Evolutionary conservation across 2,329 filamentous ascomycete species (phyloP), one percentile per base, ranked within the genome.

Genomic region (Colletotrichum godetiae): DNA sequence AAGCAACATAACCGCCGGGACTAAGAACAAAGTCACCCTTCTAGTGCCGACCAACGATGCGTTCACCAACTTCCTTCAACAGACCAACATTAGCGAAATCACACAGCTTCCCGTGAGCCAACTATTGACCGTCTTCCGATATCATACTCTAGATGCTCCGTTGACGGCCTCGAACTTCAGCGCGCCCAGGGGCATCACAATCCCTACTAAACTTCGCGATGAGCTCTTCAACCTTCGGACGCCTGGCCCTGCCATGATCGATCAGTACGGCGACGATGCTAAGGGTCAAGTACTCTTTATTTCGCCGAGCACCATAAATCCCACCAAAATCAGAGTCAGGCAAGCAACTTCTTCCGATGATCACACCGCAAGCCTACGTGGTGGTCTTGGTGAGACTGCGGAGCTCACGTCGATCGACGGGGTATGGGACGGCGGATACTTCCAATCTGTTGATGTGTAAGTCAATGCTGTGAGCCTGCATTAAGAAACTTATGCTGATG

Each of bases 101-200:
- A 82, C 80, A 71, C 81, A 83, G 75, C 75, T 81, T 46, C 73
- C 77, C 58, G 11, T 78, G 15, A 79, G 80, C 74, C 82, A 82
- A 76, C 78, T 84, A 61, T 74, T 76, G 74, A 83, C 80, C 37
- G 81, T 84, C 62, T 77, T 84, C 42, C 78, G 79, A 66, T 84
- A 84, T 62, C 77, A 78, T 56, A 70, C 75, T 57, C 46, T 78
- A 37, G 73, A 68, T 7, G 75, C 76, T 11, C 35, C 61, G 15
- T 22, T 78, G 24, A 74, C 69, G 12, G 55, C 62, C 12, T 19
- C 37, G 8, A 74, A 77, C 33, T 76, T 77, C 66, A 76, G 68
- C 27, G 22, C 46, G 7, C 11, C 72, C 1, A 64, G 58, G 29
- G 76, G 77, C 5, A 52, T 78, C 33, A 76, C 74, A 11, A 72